Evolutionary conservation across 441 rosid genomes (phyloP).

Genomic region (Gossypium lobatum): DNA sequence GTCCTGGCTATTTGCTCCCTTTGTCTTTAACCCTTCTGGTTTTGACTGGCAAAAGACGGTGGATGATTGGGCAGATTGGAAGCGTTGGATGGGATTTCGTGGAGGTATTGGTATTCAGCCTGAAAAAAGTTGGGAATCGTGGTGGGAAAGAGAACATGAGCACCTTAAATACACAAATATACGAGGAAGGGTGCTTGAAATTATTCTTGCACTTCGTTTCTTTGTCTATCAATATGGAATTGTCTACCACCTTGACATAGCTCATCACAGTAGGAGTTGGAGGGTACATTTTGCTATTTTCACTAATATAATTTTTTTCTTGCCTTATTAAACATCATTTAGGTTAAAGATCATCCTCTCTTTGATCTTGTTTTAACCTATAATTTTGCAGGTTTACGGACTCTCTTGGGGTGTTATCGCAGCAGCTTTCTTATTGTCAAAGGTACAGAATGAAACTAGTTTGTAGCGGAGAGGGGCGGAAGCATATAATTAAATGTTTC

Average conservation of each 20-base stretch:
- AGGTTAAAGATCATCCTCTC: slow-evolving; percentile 3
- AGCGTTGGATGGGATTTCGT: slow-evolving; percentile 86
- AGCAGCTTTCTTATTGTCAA: slow-evolving; percentile 55
- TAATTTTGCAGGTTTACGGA: slow-evolving; percentile 60
- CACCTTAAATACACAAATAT: slow-evolving; percentile 66
- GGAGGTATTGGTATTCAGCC: slow-evolving; percentile 84
- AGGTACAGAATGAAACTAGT: slow-evolving; percentile 42
- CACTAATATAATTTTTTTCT: slow-evolving; percentile 1
- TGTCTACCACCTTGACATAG: slow-evolving; percentile 84
- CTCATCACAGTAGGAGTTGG: slow-evolving; percentile 52
- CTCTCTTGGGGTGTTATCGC: slow-evolving; percentile 80
- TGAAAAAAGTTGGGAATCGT: slow-evolving; percentile 91
- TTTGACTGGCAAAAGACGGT: slow-evolving; percentile 97
- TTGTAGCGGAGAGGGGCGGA: neutral
- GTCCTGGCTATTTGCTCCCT: slow-evolving; percentile 96
- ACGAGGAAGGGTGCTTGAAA: slow-evolving; percentile 70
- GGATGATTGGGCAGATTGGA: slow-evolving; percentile 99
- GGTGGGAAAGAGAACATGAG: slow-evolving; percentile 93
- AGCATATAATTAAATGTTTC: neutral
- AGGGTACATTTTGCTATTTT: slow-evolving; percentile 38
- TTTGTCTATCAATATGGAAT: slow-evolving; percentile 87
- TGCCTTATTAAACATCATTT: neutral
- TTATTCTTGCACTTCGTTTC: slow-evolving; percentile 73
- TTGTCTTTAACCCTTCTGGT: slow-evolving; percentile 91
- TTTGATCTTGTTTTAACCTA: neutral